Conservation (phyloP, 2,329 filamentous ascomycete species). For the Cladosporium austrohemisphaericum region DNA sequence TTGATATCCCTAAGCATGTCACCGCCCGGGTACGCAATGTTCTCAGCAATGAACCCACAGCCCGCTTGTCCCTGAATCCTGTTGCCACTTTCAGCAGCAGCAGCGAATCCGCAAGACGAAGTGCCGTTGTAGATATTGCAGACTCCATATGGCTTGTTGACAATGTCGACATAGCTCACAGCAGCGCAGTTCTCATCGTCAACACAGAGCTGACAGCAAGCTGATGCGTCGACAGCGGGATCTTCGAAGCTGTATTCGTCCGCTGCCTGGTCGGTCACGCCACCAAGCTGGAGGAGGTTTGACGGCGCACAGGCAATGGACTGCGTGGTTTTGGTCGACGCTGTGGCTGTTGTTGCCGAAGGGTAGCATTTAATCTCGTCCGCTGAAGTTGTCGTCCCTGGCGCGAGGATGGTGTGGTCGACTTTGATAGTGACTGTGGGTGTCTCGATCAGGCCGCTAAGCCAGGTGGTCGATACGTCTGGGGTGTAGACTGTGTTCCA, state of each 20-base stretch:
- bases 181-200: conserved; percentile 5
- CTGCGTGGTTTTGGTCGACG: conserved; percentile 6
- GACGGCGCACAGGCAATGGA: conserved; percentile 6
- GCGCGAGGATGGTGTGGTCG: background rate
- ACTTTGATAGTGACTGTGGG: background rate
- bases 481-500: background rate
- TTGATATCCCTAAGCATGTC: background rate
- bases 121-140: conserved; percentile 9
- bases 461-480: conserved; percentile 4
- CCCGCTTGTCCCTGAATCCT: background rate
- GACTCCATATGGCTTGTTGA: background rate
- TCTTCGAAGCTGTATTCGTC: conserved; percentile 1
- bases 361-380: conserved; percentile 5
- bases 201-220: conserved; percentile 6
- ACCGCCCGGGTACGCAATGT: background rate
- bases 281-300: conserved; percentile 2
- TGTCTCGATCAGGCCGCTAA: conserved; percentile 3
- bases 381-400: background rate
- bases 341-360: background rate
- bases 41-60: conserved; percentile 6
- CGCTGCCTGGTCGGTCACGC: background rate
- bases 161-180: conserved; percentile 11
- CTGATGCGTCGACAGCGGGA: background rate
- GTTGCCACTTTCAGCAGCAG: background rate
- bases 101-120: background rate